These are phyloP conservation scores for Aegilops speltoides DNA, from an alignment of 176 grass and related monocot species.

Conservation along the genomic window DNA sequence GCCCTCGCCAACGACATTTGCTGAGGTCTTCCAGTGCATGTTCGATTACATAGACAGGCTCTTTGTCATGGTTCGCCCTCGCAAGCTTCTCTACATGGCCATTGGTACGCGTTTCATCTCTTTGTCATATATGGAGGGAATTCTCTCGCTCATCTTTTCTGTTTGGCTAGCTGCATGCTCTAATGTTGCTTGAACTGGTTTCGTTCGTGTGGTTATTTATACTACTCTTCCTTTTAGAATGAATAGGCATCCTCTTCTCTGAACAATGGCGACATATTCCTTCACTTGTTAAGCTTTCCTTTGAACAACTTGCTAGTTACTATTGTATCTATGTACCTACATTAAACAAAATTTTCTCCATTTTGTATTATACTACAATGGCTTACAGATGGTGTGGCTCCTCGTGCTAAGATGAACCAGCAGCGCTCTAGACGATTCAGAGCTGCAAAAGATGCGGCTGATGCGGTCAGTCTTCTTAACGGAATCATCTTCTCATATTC, in stretches of 20 bases:
- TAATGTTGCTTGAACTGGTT: background rate
- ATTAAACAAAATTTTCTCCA: background rate
- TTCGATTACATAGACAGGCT: slow-evolving; percentile 98
- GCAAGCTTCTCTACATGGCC: slow-evolving; percentile 91
- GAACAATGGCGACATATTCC: slow-evolving; percentile 8
- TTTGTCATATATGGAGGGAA: background rate
- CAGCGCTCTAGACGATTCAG: slow-evolving; percentile 94
- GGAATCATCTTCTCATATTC: slow-evolving; percentile 8
- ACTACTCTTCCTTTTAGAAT: background rate
- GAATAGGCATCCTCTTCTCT: background rate
- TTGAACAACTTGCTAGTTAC: background rate
- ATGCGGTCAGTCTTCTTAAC: slow-evolving; percentile 73
- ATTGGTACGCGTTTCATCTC: slow-evolving; percentile 59
- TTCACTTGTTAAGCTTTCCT: slow-evolving; percentile 14
- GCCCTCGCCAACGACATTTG: slow-evolving; percentile 88
- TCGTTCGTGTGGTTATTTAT: background rate
- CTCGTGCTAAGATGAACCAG: slow-evolving; percentile 99
- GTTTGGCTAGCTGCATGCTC: background rate
- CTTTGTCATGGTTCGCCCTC: slow-evolving; percentile 91
- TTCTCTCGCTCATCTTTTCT: slow-evolving; percentile 12
- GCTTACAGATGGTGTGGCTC: slow-evolving; percentile 86
- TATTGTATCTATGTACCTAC: background rate
- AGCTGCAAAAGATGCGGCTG: slow-evolving; percentile 98
- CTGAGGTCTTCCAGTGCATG: slow-evolving; percentile 92
- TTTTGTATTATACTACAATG: slow-evolving; percentile 16